Evolutionary conservation across 352 stramenopile species (phyloP), one percentile per base, ranked within the genome.

Genomic region (Globisporangium nodosum): DNA sequence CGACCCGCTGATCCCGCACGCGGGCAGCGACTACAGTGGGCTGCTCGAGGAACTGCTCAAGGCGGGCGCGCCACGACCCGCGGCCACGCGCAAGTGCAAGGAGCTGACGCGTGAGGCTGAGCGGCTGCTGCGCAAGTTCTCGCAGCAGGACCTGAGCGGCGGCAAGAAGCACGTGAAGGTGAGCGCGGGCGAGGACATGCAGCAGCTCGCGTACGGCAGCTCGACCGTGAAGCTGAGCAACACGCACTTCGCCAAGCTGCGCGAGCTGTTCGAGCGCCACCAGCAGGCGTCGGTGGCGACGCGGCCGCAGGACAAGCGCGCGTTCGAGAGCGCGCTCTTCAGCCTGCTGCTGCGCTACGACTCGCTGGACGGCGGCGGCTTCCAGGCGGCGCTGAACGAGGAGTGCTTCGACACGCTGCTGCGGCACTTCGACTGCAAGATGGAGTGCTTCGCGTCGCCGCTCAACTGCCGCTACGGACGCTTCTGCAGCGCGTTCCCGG

Each of bases 391-490:
- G 18, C 76, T 98, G 27, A 95, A 96, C 52, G 88, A 96, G 46
- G 74, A 94, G 59, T 94, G 92, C 50, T 98, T 98, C 57, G 90
- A 97, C 60, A 81, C 91, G 50, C 64, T 98, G 56, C 68, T 97
- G 48, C 63, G 79, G 21, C 85, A 89, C 53, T 98, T 98, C 65
- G 89, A 90, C 46, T 97, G 90, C 65, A 71, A 81, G 51, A 94
- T 98, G 76, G 92, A 97, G 73, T 97, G 90, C 68, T 98, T 98
- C 56, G 90, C 92, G 18, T 96, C 88, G 53, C 92, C 92, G n/a
- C 76, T 98, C 47, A 98, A 98, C 78, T 96, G 76, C 45, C 86
- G 87, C 35, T 97, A 96, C 74, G 77, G 68, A 13, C 86, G 78
- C 51, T 97, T 96, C 64, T 97, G 91, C 71, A 96, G 81, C 42